These are phyloP conservation scores for Deuterostichococcus epilithicus DNA, from an alignment of 139 green algal species.

Conservation along the genomic window DNA sequence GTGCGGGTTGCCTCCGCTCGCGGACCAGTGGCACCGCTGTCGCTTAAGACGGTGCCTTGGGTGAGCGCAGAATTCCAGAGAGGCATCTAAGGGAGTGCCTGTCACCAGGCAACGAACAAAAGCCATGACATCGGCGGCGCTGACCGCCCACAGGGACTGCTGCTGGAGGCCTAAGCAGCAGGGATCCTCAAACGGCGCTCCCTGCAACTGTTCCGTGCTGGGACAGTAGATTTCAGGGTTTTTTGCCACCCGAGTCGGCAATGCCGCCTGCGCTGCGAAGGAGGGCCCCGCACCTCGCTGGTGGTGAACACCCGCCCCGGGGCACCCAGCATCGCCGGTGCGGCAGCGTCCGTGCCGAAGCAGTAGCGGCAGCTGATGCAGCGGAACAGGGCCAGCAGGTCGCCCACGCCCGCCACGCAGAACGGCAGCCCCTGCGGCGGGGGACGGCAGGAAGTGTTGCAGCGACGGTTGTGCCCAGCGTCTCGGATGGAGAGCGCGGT, in stretches of 20 bases:
- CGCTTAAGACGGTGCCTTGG: no score
- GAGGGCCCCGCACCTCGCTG: slow-evolving; percentile 20
- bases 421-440: slow-evolving; percentile 42
- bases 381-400: slow-evolving; percentile 50
- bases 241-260: not conserved
- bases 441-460: not conserved
- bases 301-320: slow-evolving; percentile 42
- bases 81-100: no score
- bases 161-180: no score
- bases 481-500: no score
- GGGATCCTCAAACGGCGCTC: no score
- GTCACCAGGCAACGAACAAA: no score
- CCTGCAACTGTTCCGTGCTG: not conserved
- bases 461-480: not conserved
- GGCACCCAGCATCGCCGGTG: slow-evolving; percentile 29
- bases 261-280: not conserved
- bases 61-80: no score
- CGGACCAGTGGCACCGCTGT: no score
- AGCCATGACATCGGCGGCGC: no score
- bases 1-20: no score
- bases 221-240: not conserved
- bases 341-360: slow-evolving; percentile 34
- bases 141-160: no score
- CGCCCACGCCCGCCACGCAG: slow-evolving; percentile 46
- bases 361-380: slow-evolving; percentile 54